These are phyloP conservation scores for Alternaria longipes DNA, from an alignment of 2,329 filamentous ascomycete genomes.

Conservation along the genomic window DNA sequence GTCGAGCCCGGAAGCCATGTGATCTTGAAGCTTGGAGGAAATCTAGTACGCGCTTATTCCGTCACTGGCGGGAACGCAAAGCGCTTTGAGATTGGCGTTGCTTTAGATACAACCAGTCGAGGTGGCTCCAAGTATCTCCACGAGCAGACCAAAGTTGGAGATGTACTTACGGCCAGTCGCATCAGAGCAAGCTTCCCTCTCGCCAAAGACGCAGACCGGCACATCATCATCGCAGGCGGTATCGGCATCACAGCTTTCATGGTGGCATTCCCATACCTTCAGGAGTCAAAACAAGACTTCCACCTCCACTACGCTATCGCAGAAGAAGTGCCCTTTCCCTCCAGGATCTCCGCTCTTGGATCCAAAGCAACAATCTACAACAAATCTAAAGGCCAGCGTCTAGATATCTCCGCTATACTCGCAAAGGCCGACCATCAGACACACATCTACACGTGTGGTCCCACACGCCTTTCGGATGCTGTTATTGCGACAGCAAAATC, in stretches of 20 bases:
- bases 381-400: conserved; percentile 59
- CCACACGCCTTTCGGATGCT: conserved; percentile 65
- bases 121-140: conserved; percentile 71
- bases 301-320: conserved; percentile 67
- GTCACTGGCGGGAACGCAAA: conserved; percentile 62
- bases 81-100: conserved; percentile 67
- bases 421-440: conserved; percentile 61
- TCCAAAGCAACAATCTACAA: conserved; percentile 63
- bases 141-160: conserved; percentile 57
- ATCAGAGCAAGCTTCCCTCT: conserved; percentile 62
- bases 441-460: conserved; percentile 70
- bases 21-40: conserved; percentile 65
- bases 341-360: conserved; percentile 56
- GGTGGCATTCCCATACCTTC: conserved; percentile 54
- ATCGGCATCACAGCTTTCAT: conserved; percentile 74
- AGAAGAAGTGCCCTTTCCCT: conserved; percentile 65
- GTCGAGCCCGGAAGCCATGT: conserved; percentile 63
- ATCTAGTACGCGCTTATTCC: conserved; percentile 68
- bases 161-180: conserved; percentile 61
- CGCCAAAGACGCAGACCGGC: conserved; percentile 61
- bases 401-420: conserved; percentile 63
- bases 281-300: conserved; percentile 50
- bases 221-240: conserved; percentile 71
- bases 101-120: conserved; percentile 63
- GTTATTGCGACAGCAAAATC: conserved; percentile 54